Base-by-base conservation (phyloP, 306 rosid genomes). In the Quercus gilva region DNA sequence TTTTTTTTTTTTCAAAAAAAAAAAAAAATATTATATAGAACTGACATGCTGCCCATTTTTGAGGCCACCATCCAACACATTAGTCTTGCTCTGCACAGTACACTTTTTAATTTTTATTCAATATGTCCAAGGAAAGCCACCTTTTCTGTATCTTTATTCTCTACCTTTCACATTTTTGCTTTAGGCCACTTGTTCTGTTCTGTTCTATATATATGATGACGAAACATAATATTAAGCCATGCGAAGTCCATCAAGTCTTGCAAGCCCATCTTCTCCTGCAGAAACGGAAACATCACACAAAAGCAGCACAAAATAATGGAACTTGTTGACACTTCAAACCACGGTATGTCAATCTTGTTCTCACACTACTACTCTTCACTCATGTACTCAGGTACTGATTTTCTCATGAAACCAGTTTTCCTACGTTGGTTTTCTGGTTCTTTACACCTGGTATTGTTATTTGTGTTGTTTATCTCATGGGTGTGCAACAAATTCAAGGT, bases 361-460 rank as follows among this genome's bases (percentile, higher is more conserved):
- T 70, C 79, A n/a, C 65, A 71, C 58, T 35, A 56, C 78, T 53
- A 67, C 55, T 67, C 74, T 18, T 55, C 73, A 2, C 21, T 31
- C 23, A 68, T 74, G 89, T 20, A 60, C 73, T 51, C 78, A 4
- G 78, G 43, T 63, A 53, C 78, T 61, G 71, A 80, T 49, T 85
- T 88, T 78, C 79, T 87, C 51, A 71, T 87, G 20, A 58, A 80
- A 75, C 89, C 89, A 25, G 21, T 85, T 67, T 87, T 87, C 83
- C 68, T 83, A 21, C 88, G 80, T 19, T 82, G 87, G 63, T 31
- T 87, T 25, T 92, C 93, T 75, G 87, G 84, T 56, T 86, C 85
- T 2, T 51, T 86, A 15, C 92, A 90, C 83, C 43, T 88, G 23
- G 69, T 77, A 8, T 71, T 88, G 81, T 83, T 85, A 5, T 57